Evolutionary conservation across 805 yeast species (phyloP), one percentile per base, ranked within the genome.

Genomic region (Scheffersomyces lignosus): DNA sequence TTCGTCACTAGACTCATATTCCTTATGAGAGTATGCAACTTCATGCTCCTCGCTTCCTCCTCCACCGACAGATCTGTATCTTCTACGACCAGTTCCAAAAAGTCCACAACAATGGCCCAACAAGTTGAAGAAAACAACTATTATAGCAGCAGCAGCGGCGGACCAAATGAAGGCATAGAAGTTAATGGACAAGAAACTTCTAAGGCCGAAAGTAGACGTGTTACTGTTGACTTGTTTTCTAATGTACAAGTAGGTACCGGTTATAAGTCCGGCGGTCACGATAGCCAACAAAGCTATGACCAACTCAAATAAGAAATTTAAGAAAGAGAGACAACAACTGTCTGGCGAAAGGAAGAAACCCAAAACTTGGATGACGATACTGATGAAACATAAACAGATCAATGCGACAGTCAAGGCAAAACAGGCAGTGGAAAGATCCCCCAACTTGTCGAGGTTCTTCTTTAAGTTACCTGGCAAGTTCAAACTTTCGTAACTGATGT

Each of bases 121-220:
- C 23, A 62, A 52, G 36, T 61, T 57, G 44, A 67, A 50, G 13
- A 63, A 27, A 14, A 58, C 38, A 18, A 64, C 52, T 13, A 36
- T 22, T 25, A 45, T 33, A 2, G 47, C 42, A 1, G 79, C 78
- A 12, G 58, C 81, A 2, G 71, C 74, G 1, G 81, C 71, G 10
- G 78, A 78, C 93, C 91, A 86, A 6, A 78, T 62, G 31, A 81
- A 59, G 2, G 79, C 88, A 36, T 78, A 73, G 47, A 74, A 82
- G 34, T 62, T 58, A 14, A 64, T 61, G 23, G 78, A 75, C 34
- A 86, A 51, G 25, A 56, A 54, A 2, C 87, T 75, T 26, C 59
- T 55, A 32, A 82, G 70, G 12, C 95, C 95, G 48, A 67, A 80
- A 2, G 56, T 54, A 2, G 51, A 55, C 9, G 61, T 59, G 23